These are phyloP conservation scores for Ceratobasidium sp. DNA, from an alignment of 1,284 basidiomycete genomes.

Conservation along the genomic window DNA sequence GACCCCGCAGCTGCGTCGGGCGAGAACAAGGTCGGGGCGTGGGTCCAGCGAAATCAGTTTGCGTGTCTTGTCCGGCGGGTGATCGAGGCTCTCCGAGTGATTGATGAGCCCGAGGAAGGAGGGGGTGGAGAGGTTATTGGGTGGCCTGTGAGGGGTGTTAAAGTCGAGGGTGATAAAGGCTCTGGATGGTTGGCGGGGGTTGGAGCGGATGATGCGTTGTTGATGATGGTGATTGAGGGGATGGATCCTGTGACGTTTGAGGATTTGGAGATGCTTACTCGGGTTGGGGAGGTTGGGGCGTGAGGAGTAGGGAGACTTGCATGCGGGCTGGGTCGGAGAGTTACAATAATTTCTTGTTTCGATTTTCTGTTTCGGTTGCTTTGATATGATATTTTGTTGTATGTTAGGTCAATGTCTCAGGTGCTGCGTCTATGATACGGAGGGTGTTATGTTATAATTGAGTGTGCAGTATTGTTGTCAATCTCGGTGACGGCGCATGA, in stretches of 20 bases:
- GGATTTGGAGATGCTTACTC: constrained; percentile 80
- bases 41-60: constrained; percentile 70
- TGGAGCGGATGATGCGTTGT: constrained; percentile 73
- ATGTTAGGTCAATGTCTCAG: constrained; percentile 27
- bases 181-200: constrained; percentile 45
- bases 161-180: constrained; percentile 45
- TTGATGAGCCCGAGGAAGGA: constrained; percentile 72
- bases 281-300: constrained; percentile 62
- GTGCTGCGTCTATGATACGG: not conserved
- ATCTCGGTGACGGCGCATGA: not conserved
- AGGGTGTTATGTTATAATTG: not conserved
- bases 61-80: constrained; percentile 77
- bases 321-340: too few species aligned
- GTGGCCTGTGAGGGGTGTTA: constrained; percentile 43
- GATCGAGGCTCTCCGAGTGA: constrained; percentile 85
- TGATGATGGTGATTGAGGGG: constrained; percentile 75
- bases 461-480: not conserved
- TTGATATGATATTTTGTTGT: constrained; percentile 31
- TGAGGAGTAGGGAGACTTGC: too few species aligned
- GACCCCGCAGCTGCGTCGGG: constrained; percentile 54
- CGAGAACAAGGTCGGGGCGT: constrained; percentile 68
- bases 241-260: constrained; percentile 78
- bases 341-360: constrained; percentile 59
- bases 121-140: constrained; percentile 25
- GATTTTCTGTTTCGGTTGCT: constrained; percentile 18